Percentiles rank a stretch among this genome's conserved stretches.
These are phyloP conservation scores for Scleroderma citrinum DNA, from an alignment of 768 basidiomycete species.

Conservation along the genomic window DNA sequence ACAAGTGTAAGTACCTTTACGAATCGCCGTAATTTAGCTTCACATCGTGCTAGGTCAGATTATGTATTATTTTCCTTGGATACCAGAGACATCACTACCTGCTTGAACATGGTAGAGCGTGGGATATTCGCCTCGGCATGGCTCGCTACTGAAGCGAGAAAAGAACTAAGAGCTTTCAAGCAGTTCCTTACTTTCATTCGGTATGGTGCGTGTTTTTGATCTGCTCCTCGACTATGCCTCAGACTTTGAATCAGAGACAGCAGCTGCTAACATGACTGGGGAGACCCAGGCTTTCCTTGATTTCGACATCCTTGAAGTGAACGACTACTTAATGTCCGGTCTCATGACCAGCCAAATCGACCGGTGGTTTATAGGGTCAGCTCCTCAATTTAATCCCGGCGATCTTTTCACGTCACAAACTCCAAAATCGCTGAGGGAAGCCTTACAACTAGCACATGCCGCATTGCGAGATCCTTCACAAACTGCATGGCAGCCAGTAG, in stretches of 20 bases:
- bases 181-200: constrained; percentile 77
- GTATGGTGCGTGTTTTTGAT: constrained; percentile 46
- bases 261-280: constrained; percentile 44
- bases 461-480: constrained; percentile 43
- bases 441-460: constrained; percentile 43
- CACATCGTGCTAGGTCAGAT: constrained; percentile 42
- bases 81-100: constrained; percentile 43
- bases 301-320: constrained; percentile 76
- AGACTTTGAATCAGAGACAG: constrained; percentile 35
- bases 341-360: constrained; percentile 66
- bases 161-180: constrained; percentile 65
- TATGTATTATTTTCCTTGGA: constrained; percentile 52
- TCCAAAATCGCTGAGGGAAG: constrained; percentile 26
- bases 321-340: constrained; percentile 71
- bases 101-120: constrained; percentile 46
- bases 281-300: constrained; percentile 44
- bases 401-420: constrained; percentile 23
- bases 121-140: constrained; percentile 62
- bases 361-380: constrained; percentile 70
- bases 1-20: constrained; percentile 45
- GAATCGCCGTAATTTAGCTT: constrained; percentile 7
- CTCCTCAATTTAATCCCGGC: constrained; percentile 28
- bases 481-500: constrained; percentile 48
- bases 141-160: constrained; percentile 61
- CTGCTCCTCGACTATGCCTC: constrained; percentile 10